Percentiles rank a stretch among this genome's conserved stretches.
These are phyloP conservation scores for Tremellales sp. DNA, from an alignment of 1,284 basidiomycete genomes.

Conservation along the genomic window DNA sequence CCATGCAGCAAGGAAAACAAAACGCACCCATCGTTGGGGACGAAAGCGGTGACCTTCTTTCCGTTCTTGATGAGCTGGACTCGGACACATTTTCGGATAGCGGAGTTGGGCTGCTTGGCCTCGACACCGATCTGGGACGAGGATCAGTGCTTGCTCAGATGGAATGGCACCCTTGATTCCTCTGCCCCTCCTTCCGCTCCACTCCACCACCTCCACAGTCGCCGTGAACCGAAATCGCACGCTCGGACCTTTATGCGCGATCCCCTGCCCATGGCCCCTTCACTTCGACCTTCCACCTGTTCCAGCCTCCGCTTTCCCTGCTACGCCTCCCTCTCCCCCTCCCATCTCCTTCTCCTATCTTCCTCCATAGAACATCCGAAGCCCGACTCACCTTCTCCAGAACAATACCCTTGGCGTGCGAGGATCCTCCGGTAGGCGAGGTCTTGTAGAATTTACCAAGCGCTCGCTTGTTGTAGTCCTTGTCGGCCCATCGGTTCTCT, in stretches of 20 bases:
- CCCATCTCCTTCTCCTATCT: background rate
- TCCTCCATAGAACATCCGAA: constrained; percentile 2
- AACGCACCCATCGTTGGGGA: constrained; percentile 74
- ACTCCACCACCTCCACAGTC: background rate
- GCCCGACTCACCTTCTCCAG: constrained; percentile 72
- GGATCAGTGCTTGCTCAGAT: background rate
- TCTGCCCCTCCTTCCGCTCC: background rate
- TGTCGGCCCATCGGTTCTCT: constrained; percentile 99
- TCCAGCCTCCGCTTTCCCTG: background rate
- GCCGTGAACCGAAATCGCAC: background rate
- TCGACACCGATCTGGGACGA: constrained; percentile 55
- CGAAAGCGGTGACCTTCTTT: constrained; percentile 96
- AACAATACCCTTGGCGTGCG: constrained; percentile 99
- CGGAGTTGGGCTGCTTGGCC: constrained; percentile 90
- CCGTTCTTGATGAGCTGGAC: constrained; percentile 99
- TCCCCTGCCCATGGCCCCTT: background rate
- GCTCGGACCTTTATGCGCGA: background rate
- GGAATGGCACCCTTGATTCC: background rate
- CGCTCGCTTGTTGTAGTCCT: constrained; percentile 98
- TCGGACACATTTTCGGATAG: constrained; percentile 99
- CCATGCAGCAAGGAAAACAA: background rate
- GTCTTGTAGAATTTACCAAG: constrained; percentile 99
- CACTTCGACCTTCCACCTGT: background rate
- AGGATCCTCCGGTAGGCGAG: constrained; percentile 98
- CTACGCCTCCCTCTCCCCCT: background rate